Evolutionary conservation across 2,329 filamentous ascomycete genomes (phyloP), one percentile per base, ranked within the genome.

Genomic region (Fusarium compactum): DNA sequence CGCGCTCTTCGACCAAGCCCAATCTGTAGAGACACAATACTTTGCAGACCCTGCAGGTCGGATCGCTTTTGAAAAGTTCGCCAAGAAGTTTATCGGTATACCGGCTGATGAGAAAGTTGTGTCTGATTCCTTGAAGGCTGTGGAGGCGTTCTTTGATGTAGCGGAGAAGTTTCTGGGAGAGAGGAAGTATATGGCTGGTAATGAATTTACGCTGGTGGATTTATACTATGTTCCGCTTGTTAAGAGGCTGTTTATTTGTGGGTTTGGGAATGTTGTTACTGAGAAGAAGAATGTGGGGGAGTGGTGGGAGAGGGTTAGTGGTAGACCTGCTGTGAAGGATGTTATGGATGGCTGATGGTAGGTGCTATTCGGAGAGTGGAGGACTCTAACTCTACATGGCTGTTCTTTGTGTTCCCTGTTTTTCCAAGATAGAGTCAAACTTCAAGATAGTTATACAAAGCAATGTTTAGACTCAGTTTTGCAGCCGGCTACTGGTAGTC

Each of bases 271-370:
- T 34, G 27, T 24, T 2, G 15, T 58, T 7, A 38, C 22, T 10
- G 24, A 10, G 16, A 52, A 48, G 5, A 20, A 27, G 5, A 29
- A 29, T n/a, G 47, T 58, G 0, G 22, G 15, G 5, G 29, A 8
- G 15, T 58, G 56, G 56, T 58, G 56, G 56, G 8, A 29, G 4
- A n/a, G 47, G 6, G n/a, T 58, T 4, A 29, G 7, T 15, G 27
- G n/a, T 5, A 24, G 48, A 10, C 38, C 56, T 15, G 38, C 56
- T 16, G 41, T 58, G 6, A 48, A 44, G 8, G n/a, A 29, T 8
- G 24, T 34, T n/a, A 52, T 58, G 20, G 20, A 8, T 6, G 3
- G 20, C 4, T 32, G 55, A 58, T 15, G 16, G 6, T 7, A 3
- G 15, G 11, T 15, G 2, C 11, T 7, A 34, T 11, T 12, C 5